Base-by-base conservation (phyloP, 1,284 basidiomycete genomes). In the Takashimella koratensis region DNA sequence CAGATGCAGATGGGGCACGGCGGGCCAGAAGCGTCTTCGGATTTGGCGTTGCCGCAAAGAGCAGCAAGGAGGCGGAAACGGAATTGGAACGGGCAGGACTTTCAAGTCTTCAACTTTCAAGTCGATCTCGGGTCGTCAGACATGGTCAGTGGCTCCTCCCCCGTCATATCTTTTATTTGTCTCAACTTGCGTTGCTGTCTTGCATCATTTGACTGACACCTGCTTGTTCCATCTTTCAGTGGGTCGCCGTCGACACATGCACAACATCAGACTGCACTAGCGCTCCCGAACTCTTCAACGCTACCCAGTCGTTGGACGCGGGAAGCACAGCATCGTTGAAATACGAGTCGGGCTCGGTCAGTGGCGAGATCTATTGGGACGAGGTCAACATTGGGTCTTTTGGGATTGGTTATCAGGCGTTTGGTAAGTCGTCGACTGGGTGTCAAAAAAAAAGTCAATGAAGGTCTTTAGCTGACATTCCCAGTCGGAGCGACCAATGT, bases 51-150 rank as follows among this genome's bases (percentile, higher is more conserved):
- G 8, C 30, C 30, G 8, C 10, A 16, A 8, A 8, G 30, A 36
- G 8, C 30, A 36, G 16, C 16, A 27, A 54, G 52, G 26, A 45
- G 47, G 30, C 16, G 26, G 22, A 24, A 13, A 26, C 27, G 22
- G 16, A 53, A 40, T 23, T 45, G 21, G 23, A 50, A 19, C 47
- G 27, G n/a, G 30, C 8, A 36, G 16, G 51, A 56, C 36, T 53
- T 58, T 30, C 74, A 74, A 47, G 60, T 56, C 0, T 49, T 74
- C 41, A 70, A 68, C 46, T 48, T 76, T 45, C 70, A 71, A 48
- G 67, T 76, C 8, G 75, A 76, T 54, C 53, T 76, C 27, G 75
- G 75, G 2, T 74, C 71, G 8, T 73, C 71, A 5, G 75, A 76
- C 54, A 62, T 75, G 61, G 74, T 73, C 45, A 46, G 72, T 66